Evolutionary conservation across 495 filamentous ascomycete genomes (phyloP), one percentile per base, ranked within the genome.

Genomic region (Trichoderma virens): DNA sequence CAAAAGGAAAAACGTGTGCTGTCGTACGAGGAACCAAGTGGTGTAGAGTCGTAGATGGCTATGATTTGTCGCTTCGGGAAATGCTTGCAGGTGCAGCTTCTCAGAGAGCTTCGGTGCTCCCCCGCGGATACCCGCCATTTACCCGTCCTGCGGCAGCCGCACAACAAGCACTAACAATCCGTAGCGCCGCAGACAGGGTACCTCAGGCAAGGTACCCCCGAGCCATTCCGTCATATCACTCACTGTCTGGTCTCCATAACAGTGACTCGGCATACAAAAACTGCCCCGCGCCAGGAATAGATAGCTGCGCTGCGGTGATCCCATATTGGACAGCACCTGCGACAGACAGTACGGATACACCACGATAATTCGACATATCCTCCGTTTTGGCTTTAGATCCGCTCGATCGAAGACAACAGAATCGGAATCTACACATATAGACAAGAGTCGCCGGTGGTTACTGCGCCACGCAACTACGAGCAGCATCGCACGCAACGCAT

Each of bases 261-360:
- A 35, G 32, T 11, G 16, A 45, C 3, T 56, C 47, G 5, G 7
- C 25, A 18, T 30, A 27, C 51, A 56, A 25, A 56, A 56, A 28
- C 23, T 56, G 51, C 51, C 51, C 51, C 51, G 51, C 51, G 51
- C 51, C 51, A 27, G 25, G 51, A 56, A n/a, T n/a, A n/a, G 5
- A 56, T 9, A 56, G 27, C 51, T 47, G 43, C 41, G 7, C 47
- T 27, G 20, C 25, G 8, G 9, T 28, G 27, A 28, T 27, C 11
- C n/a, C 25, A 25, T n/a, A 45, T 45, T 45, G 23, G 6, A n/a
- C n/a, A 7, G 6, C 13, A 16, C 9, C 25, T 16, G 8, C 51
- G 11, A 56, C 51, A 8, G 14, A 28, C 13, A 2, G 28, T 9
- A 27, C 23, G 23, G 11, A 56, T n/a, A 16, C 16, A 16, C 5